A percentile compares a stretch with the other conserved stretches of the same genome.
Conservation (phyloP, 2,329 filamentous ascomycete genomes). For the Colletotrichum tabaci region DNA sequence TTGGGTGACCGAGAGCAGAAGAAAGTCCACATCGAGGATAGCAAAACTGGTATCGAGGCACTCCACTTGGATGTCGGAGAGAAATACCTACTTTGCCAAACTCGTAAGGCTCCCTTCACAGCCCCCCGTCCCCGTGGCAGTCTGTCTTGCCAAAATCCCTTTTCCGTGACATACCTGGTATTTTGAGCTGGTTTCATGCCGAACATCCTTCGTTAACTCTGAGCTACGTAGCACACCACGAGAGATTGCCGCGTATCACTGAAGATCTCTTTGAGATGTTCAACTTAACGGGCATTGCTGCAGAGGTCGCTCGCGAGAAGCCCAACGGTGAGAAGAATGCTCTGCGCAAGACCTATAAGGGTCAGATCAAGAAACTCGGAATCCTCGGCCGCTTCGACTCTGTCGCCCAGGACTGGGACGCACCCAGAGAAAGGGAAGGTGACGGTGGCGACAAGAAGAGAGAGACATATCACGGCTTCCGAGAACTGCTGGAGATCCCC, state of each 20-base stretch:
- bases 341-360: conserved; percentile 78
- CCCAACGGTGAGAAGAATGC: conserved; percentile 78
- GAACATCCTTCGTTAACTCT: conserved; percentile 60
- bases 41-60: conserved; percentile 74
- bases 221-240: conserved; percentile 63
- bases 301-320: conserved; percentile 74
- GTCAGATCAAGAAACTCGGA: conserved; percentile 75
- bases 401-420: conserved; percentile 62
- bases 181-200: conserved; percentile 46
- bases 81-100: conserved; percentile 78
- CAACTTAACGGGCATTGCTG: conserved; percentile 69
- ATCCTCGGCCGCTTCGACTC: conserved; percentile 74
- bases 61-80: conserved; percentile 77
- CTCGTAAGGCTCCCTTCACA: conserved; percentile 73
- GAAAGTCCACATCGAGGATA: conserved; percentile 74
- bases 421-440: conserved; percentile 59
- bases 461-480: conserved; percentile 66
- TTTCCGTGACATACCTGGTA: conserved; percentile 20
- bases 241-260: conserved; percentile 63
- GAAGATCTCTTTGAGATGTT: conserved; percentile 74
- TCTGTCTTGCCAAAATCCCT: conserved; percentile 24
- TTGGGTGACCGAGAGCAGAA: conserved; percentile 70
- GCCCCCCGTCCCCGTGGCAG: conserved; percentile 42
- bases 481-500: conserved; percentile 65
- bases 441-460: conserved; percentile 62